A percentile compares a stretch with the other conserved stretches of the same genome.
These are phyloP conservation scores for Cutaneotrichosporon mucoides DNA, from an alignment of 1,284 basidiomycete genomes.

Conservation along the genomic window DNA sequence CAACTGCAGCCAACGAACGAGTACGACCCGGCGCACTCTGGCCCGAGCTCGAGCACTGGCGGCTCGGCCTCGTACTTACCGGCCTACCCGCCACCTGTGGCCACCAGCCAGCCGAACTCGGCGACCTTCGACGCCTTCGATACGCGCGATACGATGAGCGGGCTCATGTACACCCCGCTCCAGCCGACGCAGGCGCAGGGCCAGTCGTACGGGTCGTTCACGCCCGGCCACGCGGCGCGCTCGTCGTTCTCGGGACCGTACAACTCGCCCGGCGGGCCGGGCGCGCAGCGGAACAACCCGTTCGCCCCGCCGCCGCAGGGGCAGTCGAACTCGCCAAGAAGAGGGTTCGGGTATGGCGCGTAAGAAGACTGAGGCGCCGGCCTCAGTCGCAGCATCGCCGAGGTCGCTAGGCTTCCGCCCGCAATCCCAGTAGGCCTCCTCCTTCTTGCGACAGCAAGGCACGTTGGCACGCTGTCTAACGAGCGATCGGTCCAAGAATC, in stretches of 20 bases:
- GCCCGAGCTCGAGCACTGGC: conserved; percentile 2
- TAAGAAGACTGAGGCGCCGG: background rate
- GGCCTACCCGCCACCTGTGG: conserved; percentile 46
- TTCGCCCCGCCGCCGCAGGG: conserved; percentile 8
- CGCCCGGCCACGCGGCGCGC: conserved; percentile 29
- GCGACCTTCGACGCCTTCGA: conserved; percentile 43
- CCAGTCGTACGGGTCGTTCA: conserved; percentile 12
- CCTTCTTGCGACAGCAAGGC: no score
- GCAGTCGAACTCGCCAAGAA: conserved; percentile 6
- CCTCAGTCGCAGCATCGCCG: no score
- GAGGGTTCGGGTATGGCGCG: conserved; percentile 1
- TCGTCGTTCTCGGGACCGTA: conserved; percentile 42
- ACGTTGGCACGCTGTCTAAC: no score
- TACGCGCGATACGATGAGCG: conserved; percentile 28
- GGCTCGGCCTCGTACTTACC: conserved; percentile 33
- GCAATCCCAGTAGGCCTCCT: no score
- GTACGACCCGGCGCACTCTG: conserved; percentile 29
- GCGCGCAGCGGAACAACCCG: conserved; percentile 11
- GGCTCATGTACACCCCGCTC: conserved; percentile 46
- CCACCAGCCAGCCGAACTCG: conserved; percentile 24
- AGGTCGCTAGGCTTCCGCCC: no score
- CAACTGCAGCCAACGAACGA: conserved; percentile 25
- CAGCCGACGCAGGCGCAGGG: conserved; percentile 29
- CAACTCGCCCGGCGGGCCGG: conserved; percentile 5
- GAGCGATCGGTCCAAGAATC: no score